Evolutionary conservation across 306 rosid species (phyloP).

Genomic region (Betula pendula): DNA sequence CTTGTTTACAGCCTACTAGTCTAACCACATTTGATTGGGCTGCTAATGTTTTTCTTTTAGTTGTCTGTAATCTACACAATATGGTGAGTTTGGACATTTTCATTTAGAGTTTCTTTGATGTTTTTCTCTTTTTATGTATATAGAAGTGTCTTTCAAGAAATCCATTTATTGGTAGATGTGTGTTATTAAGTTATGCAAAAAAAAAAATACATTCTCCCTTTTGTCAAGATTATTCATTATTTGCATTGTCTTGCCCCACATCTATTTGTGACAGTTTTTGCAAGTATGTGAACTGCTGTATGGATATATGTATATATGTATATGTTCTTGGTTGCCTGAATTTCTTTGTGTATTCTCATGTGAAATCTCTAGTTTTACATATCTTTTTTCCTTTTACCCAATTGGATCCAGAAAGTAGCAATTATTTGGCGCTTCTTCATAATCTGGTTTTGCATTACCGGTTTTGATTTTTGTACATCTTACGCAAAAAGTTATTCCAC

Average conservation of each 20-base stretch:
- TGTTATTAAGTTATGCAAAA: background rate
- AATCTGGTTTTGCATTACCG: background rate
- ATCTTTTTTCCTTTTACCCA: background rate
- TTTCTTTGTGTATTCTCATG: background rate
- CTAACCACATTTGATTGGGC: background rate
- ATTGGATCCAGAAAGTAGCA: background rate
- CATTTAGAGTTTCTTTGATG: conserved; percentile 7
- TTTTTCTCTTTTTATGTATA: conserved; percentile 22
- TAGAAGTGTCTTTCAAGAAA: conserved; percentile 14
- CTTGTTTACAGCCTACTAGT: conserved; percentile 3
- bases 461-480: conserved; percentile 26
- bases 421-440: conserved; percentile 2
- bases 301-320: background rate
- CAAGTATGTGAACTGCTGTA: background rate
- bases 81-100: conserved; percentile 19
- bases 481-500: conserved; percentile 18
- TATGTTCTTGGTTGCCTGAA: background rate
- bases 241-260: background rate
- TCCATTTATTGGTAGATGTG: background rate
- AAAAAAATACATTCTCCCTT: background rate
- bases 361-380: conserved; percentile 26
- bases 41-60: conserved; percentile 9
- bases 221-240: background rate
- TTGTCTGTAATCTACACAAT: conserved; percentile 5
- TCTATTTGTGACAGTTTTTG: background rate